These are phyloP conservation scores for Trichoderma sp. DNA, from an alignment of 2,329 filamentous ascomycete genomes.

Conservation along the genomic window DNA sequence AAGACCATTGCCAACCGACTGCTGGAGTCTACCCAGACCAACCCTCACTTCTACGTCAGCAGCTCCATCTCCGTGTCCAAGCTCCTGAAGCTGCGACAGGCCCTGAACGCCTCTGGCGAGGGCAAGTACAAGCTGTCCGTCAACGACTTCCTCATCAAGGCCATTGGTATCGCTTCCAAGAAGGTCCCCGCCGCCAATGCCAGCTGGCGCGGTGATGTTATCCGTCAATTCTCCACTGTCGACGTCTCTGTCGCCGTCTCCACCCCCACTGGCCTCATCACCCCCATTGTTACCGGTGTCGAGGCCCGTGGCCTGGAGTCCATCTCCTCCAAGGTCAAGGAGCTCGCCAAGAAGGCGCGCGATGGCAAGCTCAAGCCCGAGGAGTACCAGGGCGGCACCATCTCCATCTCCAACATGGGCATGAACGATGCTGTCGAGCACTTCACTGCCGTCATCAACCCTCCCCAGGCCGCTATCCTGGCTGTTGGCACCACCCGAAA, in stretches of 20 bases:
- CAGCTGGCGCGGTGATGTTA: constrained; percentile 86
- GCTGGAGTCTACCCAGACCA: constrained; percentile 82
- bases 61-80: constrained; percentile 89
- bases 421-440: constrained; percentile 97
- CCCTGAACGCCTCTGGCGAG: constrained; percentile 83
- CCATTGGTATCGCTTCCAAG: constrained; percentile 80
- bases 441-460: constrained; percentile 99
- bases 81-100: constrained; percentile 92
- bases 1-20: constrained; percentile 95
- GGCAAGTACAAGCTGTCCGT: constrained; percentile 99
- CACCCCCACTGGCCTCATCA: constrained; percentile 92
- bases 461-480: constrained; percentile 92
- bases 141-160: constrained; percentile 99
- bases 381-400: constrained; percentile 98
- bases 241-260: constrained; percentile 96
- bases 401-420: constrained; percentile 99
- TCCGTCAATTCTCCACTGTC: constrained; percentile 90
- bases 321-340: constrained; percentile 90
- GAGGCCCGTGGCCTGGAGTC: constrained; percentile 82
- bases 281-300: constrained; percentile 90
- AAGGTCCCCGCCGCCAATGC: constrained; percentile 97
- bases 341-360: constrained; percentile 92
- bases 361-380: constrained; percentile 99
- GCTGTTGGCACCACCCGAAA: constrained; percentile 94
- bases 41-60: constrained; percentile 98